Evolutionary conservation across 129 eudicot species (phyloP), one percentile per base, ranked within the genome.

Genomic region (Helianthus tuberosus): DNA sequence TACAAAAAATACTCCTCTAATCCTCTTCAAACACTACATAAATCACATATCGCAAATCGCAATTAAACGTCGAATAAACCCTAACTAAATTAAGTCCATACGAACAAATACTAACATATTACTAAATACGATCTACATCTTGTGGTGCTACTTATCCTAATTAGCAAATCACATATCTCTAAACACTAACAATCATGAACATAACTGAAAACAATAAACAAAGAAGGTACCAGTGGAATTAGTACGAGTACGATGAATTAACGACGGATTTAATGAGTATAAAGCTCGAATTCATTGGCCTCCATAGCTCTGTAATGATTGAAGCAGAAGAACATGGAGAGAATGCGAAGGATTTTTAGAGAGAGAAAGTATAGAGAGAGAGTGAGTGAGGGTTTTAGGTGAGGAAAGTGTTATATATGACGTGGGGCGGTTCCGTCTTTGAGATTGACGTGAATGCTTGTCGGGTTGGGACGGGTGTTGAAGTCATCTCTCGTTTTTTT

Each of bases 241-340:
- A 0, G 2, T 32, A 32, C 36, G 36, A 32, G 2, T 15, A 46
- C 16, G 49, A 48, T 66, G 65, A 64, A 75, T 11, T 6, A 62
- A 38, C 4, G 43, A 23, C 16, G 41, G 72, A 39, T 38, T 75
- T 36, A 77, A 10, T 52, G 58, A 49, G 57, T 39, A 70, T 49
- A 50, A 43, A 63, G 74, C 36, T 86, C 87, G n/a, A 73, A 81
- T 54, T 89, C 95, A 69, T 81, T 79, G 14, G 83, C 83, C 86
- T 89, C 91, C 96, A 89, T 89, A 50, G n/a, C 61, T 47, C 55
- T 59, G 46, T 66, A 23, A 46, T 15, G 68, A 78, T 62, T 47
- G 25, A 14, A 54, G 32, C 23, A 35, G 25, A 62, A 46, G 20
- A 72, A 68, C 50, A 68, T 51, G 49, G 52, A 63, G 41, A 35